Percentiles rank a stretch among this genome's conserved stretches.
Conservation (phyloP, 441 rosid genomes). For the Populus hybrid region DNA sequence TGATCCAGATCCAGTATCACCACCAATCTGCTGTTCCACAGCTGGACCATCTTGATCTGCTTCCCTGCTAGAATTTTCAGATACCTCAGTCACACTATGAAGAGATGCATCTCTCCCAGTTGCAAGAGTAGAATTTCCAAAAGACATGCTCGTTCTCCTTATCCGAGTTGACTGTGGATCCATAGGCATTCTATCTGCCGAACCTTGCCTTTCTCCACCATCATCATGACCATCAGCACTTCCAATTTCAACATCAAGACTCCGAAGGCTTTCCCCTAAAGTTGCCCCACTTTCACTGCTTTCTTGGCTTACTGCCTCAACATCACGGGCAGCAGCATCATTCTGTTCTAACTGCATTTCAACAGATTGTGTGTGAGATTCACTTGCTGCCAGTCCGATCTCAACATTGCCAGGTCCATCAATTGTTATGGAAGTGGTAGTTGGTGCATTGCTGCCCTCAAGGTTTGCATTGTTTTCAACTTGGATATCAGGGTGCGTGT, state of each 20-base stretch:
- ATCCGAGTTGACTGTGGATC: slow-evolving; percentile 59
- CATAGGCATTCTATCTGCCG: slow-evolving; percentile 58
- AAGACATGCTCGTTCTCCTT: slow-evolving; percentile 67
- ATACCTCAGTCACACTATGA: slow-evolving; percentile 90
- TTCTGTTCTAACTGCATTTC: slow-evolving; percentile 96
- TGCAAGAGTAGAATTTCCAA: slow-evolving; percentile 53
- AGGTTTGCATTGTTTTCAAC: slow-evolving; percentile 49
- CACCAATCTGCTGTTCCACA: slow-evolving; percentile 62
- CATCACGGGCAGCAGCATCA: slow-evolving; percentile 81
- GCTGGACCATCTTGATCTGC: slow-evolving; percentile 79
- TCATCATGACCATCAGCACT: slow-evolving; percentile 99
- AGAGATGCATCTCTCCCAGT: slow-evolving; percentile 83
- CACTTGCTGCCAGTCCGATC: slow-evolving; percentile 43
- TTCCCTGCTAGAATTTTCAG: slow-evolving; percentile 89
- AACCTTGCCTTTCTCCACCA: slow-evolving; percentile 90
- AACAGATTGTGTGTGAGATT: slow-evolving; percentile 56
- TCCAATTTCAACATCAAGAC: slow-evolving; percentile 99
- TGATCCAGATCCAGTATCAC: slow-evolving; percentile 69
- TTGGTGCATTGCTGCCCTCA: slow-evolving; percentile 44
- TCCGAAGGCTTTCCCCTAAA: slow-evolving; percentile 96
- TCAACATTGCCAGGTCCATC: slow-evolving; percentile 54
- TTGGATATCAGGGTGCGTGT: slow-evolving; percentile 42
- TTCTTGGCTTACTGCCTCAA: slow-evolving; percentile 99
- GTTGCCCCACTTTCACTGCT: slow-evolving; percentile 99
- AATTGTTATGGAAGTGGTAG: slow-evolving; percentile 40